Base-by-base conservation (phyloP, 2,329 filamentous ascomycete species). In the Apiospora sp. region DNA sequence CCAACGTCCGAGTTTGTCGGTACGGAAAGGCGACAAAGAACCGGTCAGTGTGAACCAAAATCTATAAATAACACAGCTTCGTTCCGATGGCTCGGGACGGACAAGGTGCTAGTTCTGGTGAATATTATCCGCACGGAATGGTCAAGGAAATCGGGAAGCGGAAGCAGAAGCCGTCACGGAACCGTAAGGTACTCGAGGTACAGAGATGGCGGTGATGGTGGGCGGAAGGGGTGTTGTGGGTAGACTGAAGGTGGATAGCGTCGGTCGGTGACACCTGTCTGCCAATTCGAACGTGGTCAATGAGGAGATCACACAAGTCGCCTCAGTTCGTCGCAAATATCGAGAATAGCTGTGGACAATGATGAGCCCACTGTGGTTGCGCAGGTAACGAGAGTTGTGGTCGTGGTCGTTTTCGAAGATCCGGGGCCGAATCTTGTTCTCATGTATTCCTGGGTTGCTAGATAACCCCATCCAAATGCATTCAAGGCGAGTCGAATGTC, bases 371-470 rank as follows among this genome's bases (percentile, higher is more conserved):
- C 58, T 41, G 58, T 2, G 27, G 22, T 64, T 37, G 58, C 58
- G 58, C 58, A 41, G 41, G 34, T 64, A 22, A 37, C 58, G 58
- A 37, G 58, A 8, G 58, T 64, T 22, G 58, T 64, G 34, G 13
- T 64, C 58, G 19, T 64, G n/a, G 58, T 64, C 58, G 34, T 37
- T 64, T 64, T 64, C 58, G 34, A 61, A 64, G 30, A 34, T n/a
- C 30, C 19, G 54, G 58, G 30, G 5, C 58, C 58, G 22, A 64
- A 41, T 41, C 19, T 41, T 64, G 58, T 64, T n/a, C 58, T 64
- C 34, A 5, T n/a, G 58, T 13, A n/a, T 64, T 41, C 58, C 58
- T 10, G 22, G 58, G 41, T 41, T 41, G 58, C 19, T 64, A 41
- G 58, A 41, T 24, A 64, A 41, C 58, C 34, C 34, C 58, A 41